These are phyloP conservation scores for Hypoxylon sp. DNA, from an alignment of 2,329 filamentous ascomycete genomes.

Conservation along the genomic window DNA sequence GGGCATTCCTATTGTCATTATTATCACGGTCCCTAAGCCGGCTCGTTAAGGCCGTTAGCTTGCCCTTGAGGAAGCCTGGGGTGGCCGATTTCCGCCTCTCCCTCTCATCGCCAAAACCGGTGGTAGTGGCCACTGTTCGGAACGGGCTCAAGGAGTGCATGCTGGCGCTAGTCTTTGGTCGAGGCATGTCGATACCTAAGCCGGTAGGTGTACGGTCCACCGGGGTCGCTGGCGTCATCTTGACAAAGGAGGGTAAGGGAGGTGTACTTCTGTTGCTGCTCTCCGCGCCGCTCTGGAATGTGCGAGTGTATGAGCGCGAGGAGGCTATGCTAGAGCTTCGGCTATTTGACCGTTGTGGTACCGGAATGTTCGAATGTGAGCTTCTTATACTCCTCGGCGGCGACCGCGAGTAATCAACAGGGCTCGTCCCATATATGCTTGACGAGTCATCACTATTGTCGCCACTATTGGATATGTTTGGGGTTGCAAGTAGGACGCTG, in stretches of 20 bases:
- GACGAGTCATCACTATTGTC: conserved; percentile 72
- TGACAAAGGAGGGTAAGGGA: conserved; percentile 53
- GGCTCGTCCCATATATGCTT: conserved; percentile 67
- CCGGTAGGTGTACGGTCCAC: conserved; percentile 45
- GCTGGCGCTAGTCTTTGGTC: conserved; percentile 52
- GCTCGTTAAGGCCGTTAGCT: conserved; percentile 53
- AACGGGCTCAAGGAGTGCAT: conserved; percentile 41
- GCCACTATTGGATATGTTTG: conserved; percentile 59
- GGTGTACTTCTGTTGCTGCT: conserved; percentile 47
- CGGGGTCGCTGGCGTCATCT: conserved; percentile 54
- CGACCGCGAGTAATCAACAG: conserved; percentile 72
- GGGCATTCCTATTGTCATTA: conserved; percentile 28
- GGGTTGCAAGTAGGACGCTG: conserved; percentile 73
- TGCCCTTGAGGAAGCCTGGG: conserved; percentile 57
- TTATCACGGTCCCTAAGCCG: conserved; percentile 50
- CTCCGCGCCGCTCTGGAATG: conserved; percentile 39
- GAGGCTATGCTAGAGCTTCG: conserved; percentile 68
- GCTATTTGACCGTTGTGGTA: conserved; percentile 62
- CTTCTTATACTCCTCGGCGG: conserved; percentile 69
- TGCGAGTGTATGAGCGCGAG: conserved; percentile 58
- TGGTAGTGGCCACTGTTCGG: conserved; percentile 29
- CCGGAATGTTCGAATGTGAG: conserved; percentile 64
- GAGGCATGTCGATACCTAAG: conserved; percentile 49
- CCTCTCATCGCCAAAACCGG: conserved; percentile 27
- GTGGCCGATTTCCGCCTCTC: conserved; percentile 51